Percentiles rank a stretch among this genome's conserved stretches.
Evolutionary conservation across 139 green algal species (phyloP).

Genomic region (Closterium sp.): DNA sequence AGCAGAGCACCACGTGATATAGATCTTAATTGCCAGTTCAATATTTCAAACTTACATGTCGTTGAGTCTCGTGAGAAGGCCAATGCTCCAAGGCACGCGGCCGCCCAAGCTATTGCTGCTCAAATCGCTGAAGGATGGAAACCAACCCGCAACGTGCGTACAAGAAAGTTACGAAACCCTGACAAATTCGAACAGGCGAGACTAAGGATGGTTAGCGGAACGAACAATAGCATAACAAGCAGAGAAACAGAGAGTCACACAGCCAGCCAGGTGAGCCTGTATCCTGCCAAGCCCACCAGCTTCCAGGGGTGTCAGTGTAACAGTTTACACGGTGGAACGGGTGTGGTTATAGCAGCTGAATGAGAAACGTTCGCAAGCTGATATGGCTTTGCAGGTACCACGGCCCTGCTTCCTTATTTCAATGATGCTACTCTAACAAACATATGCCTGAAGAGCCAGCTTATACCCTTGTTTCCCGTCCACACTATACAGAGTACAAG

Average conservation of each 20-base stretch:
- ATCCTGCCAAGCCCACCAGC: no score
- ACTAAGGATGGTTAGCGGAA: not conserved
- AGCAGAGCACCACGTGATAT: no score
- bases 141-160: not conserved
- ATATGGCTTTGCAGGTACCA: no score
- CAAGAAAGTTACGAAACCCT: not conserved
- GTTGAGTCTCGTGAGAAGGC: not conserved
- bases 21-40: no score
- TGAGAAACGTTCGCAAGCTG: no score
- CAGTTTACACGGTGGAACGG: no score
- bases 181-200: not conserved
- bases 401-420: no score
- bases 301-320: no score
- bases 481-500: not conserved
- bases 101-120: not conserved
- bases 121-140: not conserved
- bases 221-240: no score
- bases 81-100: not conserved
- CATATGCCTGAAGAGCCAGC: not conserved
- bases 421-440: not conserved
- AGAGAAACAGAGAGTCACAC: not conserved
- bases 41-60: not conserved
- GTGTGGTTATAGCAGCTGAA: no score
- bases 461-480: not conserved
- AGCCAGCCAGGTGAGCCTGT: no score